These are phyloP conservation scores for Cyanidioschyzon merolae DNA, from an alignment of 23 red algal genomes.

Conservation along the genomic window DNA sequence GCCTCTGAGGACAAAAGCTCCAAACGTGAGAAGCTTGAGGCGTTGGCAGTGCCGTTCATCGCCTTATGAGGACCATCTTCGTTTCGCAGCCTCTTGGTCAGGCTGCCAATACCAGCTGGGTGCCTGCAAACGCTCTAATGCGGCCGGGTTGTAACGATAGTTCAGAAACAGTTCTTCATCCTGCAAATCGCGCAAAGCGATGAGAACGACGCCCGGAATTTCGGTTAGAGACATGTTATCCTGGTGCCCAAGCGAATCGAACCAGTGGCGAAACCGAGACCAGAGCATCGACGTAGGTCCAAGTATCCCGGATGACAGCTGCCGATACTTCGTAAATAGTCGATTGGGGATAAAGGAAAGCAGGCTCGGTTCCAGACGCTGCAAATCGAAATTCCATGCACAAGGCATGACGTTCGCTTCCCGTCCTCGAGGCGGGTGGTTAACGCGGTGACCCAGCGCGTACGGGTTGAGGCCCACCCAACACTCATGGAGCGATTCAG, in stretches of 20 bases:
- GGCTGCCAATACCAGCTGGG: constrained; percentile 34
- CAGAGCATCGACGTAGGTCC: not conserved
- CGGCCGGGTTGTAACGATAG: constrained; percentile 28
- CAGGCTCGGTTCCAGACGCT: not conserved
- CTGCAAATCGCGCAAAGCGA: constrained; percentile 13
- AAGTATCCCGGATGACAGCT: not conserved
- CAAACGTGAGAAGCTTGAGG: too few species aligned
- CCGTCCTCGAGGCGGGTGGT: constrained; percentile 24
- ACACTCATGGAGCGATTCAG: not conserved
- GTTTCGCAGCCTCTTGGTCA: constrained; percentile 10
- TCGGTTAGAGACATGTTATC: not conserved
- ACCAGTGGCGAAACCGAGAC: not conserved
- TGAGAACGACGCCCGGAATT: constrained; percentile 17
- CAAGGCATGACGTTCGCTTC: constrained; percentile 18
- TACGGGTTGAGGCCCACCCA: constrained; percentile 23
- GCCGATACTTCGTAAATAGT: not conserved
- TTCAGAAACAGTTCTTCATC: constrained; percentile 30
- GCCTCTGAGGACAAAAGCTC: too few species aligned
- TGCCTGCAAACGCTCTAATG: not conserved
- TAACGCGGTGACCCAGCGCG: constrained; percentile 26
- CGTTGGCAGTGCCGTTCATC: too few species aligned
- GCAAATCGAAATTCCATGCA: constrained; percentile 1
- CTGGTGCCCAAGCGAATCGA: not conserved
- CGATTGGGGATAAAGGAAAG: not conserved
- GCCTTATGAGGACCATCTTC: constrained; percentile 5